Evolutionary conservation across 345 rosid species (phyloP).

Genomic region (Anastatica hierochuntica): DNA sequence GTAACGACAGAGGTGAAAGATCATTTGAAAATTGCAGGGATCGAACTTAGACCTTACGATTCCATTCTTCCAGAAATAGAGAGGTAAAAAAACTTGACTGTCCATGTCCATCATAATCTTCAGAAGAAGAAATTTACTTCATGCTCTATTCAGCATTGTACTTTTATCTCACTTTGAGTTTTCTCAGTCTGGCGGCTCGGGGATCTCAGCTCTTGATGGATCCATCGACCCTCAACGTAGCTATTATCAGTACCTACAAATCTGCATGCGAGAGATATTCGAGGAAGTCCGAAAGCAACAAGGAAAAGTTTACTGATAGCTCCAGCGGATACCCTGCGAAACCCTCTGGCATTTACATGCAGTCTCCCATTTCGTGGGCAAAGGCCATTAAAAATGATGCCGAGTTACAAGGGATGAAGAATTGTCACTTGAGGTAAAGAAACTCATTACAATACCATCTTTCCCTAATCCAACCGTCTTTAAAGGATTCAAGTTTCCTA

Average conservation of each 20-base stretch:
- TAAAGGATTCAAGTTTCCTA: neutral
- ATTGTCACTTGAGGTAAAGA: constrained; percentile 72
- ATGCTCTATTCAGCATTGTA: constrained; percentile 3
- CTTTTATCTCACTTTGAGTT: constrained; percentile 4
- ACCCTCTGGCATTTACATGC: constrained; percentile 52
- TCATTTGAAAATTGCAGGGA: constrained; percentile 62
- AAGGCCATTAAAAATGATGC: constrained; percentile 82
- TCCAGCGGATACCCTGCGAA: constrained; percentile 32
- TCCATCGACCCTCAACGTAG: constrained; percentile 70
- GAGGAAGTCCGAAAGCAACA: constrained; percentile 23
- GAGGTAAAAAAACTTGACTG: constrained; percentile 32
- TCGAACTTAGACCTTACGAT: constrained; percentile 59
- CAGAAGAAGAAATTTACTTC: neutral
- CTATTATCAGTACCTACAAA: constrained; percentile 64
- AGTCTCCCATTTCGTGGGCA: constrained; percentile 70
- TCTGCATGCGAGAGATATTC: constrained; percentile 45
- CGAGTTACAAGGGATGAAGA: constrained; percentile 81
- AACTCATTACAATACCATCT: neutral
- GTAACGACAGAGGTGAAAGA: constrained; percentile 60
- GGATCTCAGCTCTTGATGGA: constrained; percentile 82
- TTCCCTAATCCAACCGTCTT: neutral
- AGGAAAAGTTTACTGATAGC: constrained; percentile 19
- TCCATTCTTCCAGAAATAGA: constrained; percentile 70
- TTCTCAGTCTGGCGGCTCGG: constrained; percentile 57
- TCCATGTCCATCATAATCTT: neutral